Conservation (phyloP, 768 basidiomycete genomes). For the Tricholoma flavovirens region DNA sequence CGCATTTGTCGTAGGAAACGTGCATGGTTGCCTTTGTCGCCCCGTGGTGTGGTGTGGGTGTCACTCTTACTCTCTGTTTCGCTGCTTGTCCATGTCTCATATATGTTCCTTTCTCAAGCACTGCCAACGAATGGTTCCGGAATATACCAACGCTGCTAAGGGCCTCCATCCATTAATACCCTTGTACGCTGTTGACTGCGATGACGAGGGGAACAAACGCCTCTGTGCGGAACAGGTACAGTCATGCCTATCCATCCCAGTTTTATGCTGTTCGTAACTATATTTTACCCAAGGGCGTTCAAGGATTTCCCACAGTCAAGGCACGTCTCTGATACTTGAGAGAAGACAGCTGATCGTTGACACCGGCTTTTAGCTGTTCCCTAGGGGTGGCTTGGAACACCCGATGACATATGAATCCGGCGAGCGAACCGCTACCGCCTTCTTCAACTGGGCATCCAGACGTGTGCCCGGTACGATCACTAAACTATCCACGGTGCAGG, state of each 20-base stretch:
- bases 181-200: slow-evolving; percentile 91
- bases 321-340: slow-evolving; percentile 25
- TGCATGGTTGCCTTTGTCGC: slow-evolving; percentile 86
- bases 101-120: slow-evolving; percentile 48
- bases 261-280: background rate
- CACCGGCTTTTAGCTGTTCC: slow-evolving; percentile 54
- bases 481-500: slow-evolving; percentile 48
- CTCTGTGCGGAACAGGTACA: slow-evolving; percentile 75
- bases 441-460: slow-evolving; percentile 73
- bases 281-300: slow-evolving; percentile 44
- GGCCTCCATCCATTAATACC: slow-evolving; percentile 79
- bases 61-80: background rate
- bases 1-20: slow-evolving; percentile 46
- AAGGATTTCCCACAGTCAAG: slow-evolving; percentile 95
- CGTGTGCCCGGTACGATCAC: slow-evolving; percentile 69
- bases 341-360: slow-evolving; percentile 2
- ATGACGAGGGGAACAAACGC: slow-evolving; percentile 71
- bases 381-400: slow-evolving; percentile 59
- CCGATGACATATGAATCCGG: slow-evolving; percentile 61
- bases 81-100: background rate
- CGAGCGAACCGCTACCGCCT: slow-evolving; percentile 64
- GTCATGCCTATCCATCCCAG: background rate
- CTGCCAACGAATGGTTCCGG: slow-evolving; percentile 80
- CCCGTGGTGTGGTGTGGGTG: slow-evolving; percentile 86
- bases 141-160: slow-evolving; percentile 76